These are phyloP conservation scores for Dendrobium nobile DNA, from an alignment of 106 monocot species.

Conservation along the genomic window DNA sequence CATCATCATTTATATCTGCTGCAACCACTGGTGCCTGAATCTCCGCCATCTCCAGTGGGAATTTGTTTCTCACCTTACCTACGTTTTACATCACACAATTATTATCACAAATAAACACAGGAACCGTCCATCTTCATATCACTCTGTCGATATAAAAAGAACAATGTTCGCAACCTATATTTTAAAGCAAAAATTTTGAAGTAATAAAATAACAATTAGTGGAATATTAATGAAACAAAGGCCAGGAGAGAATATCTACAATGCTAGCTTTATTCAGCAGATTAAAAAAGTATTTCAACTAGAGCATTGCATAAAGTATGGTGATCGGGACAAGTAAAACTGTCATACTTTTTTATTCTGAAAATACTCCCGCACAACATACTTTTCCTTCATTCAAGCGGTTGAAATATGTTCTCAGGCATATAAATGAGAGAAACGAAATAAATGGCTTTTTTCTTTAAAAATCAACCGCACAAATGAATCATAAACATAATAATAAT, in stretches of 20 bases:
- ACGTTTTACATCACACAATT: not conserved
- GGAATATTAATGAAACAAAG: not conserved
- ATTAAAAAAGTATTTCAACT: not conserved
- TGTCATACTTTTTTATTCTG: not conserved
- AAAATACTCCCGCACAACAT: not conserved
- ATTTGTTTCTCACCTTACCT: constrained; percentile 78
- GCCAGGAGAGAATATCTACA: not conserved
- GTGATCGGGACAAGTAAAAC: not conserved
- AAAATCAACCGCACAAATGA: not conserved
- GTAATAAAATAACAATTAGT: constrained; percentile 2
- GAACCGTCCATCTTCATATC: not conserved
- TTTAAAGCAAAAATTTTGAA: not conserved
- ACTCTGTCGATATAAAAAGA: not conserved
- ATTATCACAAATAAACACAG: constrained; percentile 5
- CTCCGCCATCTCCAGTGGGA: constrained; percentile 98
- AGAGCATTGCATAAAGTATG: not conserved
- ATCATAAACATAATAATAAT: not conserved
- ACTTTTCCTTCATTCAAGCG: not conserved
- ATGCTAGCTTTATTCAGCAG: not conserved
- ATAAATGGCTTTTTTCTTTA: not conserved
- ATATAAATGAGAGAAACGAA: not conserved
- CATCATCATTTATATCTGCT: constrained; percentile 98
- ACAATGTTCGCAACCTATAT: not conserved
- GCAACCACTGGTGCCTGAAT: constrained; percentile 82
- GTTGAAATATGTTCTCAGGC: not conserved